These are phyloP conservation scores for Backusella australiensis DNA, from an alignment of 192 early-diverging fungal species.

Conservation along the genomic window DNA sequence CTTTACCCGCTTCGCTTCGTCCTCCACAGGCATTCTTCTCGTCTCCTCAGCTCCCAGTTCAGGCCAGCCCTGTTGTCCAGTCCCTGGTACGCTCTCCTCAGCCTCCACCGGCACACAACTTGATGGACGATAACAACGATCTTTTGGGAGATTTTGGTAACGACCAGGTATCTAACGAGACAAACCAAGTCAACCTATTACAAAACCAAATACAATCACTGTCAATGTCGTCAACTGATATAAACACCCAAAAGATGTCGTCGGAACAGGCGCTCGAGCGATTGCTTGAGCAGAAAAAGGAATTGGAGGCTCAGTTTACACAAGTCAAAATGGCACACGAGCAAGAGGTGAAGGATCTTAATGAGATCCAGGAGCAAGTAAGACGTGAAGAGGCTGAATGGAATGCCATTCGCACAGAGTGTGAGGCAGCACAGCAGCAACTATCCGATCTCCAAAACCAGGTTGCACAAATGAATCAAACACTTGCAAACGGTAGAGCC, in stretches of 20 bases:
- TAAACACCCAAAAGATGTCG: constrained; percentile 49
- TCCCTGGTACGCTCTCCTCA: not conserved
- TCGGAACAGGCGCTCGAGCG: constrained; percentile 59
- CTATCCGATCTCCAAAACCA: constrained; percentile 44
- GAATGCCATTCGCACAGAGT: constrained; percentile 46
- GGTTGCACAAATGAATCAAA: constrained; percentile 46
- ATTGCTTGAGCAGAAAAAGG: constrained; percentile 61
- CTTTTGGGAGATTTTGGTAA: constrained; percentile 43
- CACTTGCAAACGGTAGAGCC: constrained; percentile 42
- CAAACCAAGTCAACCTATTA: constrained; percentile 61
- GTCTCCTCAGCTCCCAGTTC: not conserved
- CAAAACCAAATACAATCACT: constrained; percentile 57
- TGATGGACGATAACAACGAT: constrained; percentile 22
- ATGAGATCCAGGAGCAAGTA: constrained; percentile 53
- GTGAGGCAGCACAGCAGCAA: constrained; percentile 45
- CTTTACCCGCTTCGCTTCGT: constrained; percentile 52
- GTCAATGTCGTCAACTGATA: constrained; percentile 47
- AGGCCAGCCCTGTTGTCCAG: not conserved
- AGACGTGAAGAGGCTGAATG: constrained; percentile 41
- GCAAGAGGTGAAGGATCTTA: constrained; percentile 50
- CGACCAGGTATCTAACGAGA: constrained; percentile 51
- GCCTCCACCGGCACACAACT: not conserved
- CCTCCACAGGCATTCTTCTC: constrained; percentile 51
- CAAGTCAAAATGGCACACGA: constrained; percentile 60
- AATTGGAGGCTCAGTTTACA: constrained; percentile 54